phyloP scores from a whole-genome alignment of 1,284 basidiomycete species.

The Trametes polyzona region DNA sequence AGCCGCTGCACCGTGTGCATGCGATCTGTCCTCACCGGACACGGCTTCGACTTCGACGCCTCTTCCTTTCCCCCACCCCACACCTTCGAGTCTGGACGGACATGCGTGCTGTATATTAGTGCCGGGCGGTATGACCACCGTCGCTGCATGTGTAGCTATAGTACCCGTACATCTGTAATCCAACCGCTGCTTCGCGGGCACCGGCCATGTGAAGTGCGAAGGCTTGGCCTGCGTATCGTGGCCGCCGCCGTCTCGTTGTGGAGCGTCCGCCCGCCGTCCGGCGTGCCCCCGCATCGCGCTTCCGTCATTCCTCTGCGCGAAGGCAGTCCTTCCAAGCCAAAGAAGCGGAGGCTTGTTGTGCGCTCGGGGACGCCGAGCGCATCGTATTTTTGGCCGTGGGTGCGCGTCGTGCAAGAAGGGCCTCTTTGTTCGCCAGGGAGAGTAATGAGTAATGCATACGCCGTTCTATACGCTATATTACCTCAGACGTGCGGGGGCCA shows the following conservation, averaged over 20 bases:
- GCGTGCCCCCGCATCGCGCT: too few species aligned
- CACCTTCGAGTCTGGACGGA: not conserved
- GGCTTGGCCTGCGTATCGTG: not conserved
- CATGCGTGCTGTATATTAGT: slow-evolving; percentile 10
- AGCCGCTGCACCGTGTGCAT: not conserved
- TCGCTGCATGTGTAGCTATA: slow-evolving; percentile 17
- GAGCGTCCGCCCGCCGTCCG: not conserved
- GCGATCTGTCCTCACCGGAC: too few species aligned
- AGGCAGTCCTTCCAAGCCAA: not conserved
- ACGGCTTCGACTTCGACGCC: too few species aligned
- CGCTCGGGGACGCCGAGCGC: not conserved
- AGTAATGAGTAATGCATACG: too few species aligned
- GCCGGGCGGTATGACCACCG: not conserved
- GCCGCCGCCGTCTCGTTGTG: not conserved
- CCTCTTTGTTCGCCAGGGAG: too few species aligned
- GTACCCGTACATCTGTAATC: slow-evolving; percentile 8
- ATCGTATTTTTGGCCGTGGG: slow-evolving; percentile 23
- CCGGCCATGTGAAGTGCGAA: not conserved
- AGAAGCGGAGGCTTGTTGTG: not conserved
- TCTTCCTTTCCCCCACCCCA: too few species aligned
- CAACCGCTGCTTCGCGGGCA: not conserved
- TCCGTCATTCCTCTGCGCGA: not conserved
- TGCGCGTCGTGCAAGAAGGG: not conserved
- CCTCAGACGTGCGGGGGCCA: too few species aligned
- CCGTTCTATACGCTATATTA: too few species aligned